phyloP scores from a whole-genome alignment of 148 eudicot genomes.

The Rhododendron henanense region DNA sequence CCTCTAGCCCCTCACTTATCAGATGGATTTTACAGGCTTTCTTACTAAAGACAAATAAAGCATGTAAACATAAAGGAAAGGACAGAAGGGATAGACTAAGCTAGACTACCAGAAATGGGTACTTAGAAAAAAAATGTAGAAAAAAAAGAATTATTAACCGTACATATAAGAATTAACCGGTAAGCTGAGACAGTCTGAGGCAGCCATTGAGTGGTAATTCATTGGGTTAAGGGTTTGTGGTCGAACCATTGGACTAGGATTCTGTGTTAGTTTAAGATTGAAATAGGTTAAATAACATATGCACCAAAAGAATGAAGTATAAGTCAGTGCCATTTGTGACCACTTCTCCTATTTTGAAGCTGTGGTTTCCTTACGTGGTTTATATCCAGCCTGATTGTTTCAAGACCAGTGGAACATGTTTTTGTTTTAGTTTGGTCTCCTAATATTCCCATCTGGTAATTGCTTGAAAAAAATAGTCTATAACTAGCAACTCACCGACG shows the following conservation, averaged over 20 bases:
- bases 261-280: background rate
- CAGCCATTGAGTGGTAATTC: background rate
- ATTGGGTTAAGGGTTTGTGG: background rate
- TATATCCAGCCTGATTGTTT: background rate
- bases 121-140: background rate
- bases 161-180: background rate
- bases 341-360: background rate
- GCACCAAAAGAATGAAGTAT: background rate
- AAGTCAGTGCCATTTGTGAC: background rate
- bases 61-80: background rate
- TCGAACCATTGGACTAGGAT: background rate
- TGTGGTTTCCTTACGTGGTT: background rate
- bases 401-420: background rate
- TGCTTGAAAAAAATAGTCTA: background rate
- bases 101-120: background rate
- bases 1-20: background rate
- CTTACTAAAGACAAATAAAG: background rate
- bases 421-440: background rate
- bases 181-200: background rate
- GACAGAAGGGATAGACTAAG: constrained; percentile 1
- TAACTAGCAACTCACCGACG: background rate
- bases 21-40: background rate
- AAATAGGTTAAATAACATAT: too few species aligned
- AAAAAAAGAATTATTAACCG: background rate
- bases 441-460: background rate